A percentile compares a stretch with the other conserved stretches of the same genome.
These are phyloP conservation scores for Ottelia alismoides DNA, from an alignment of 106 monocot species.

Conservation along the genomic window DNA sequence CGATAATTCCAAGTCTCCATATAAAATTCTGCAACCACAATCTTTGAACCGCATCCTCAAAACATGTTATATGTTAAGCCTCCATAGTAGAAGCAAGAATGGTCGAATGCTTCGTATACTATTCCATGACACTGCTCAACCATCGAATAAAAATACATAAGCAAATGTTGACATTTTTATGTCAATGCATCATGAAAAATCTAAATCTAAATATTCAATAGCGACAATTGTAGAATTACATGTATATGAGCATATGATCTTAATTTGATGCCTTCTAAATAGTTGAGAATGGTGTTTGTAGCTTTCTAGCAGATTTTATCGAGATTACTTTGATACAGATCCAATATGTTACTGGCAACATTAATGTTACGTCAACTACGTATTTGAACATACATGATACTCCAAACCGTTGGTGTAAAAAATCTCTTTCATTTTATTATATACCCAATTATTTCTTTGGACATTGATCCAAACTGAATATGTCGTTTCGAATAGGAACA, in stretches of 20 bases:
- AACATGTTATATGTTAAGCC: background rate
- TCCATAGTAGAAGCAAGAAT: background rate
- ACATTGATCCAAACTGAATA: background rate
- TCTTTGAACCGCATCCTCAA: background rate
- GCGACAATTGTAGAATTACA: background rate
- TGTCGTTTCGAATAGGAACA: background rate
- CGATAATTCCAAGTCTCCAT: background rate
- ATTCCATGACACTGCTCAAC: background rate
- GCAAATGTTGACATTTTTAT: background rate
- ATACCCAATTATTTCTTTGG: background rate
- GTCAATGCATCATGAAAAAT: background rate
- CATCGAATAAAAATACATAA: background rate
- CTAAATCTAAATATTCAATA: background rate
- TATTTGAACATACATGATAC: background rate
- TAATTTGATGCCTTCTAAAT: background rate
- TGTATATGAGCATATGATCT: background rate
- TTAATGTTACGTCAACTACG: background rate
- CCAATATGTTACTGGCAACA: background rate
- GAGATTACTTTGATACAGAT: background rate
- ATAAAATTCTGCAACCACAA: background rate
- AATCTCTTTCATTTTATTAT: background rate
- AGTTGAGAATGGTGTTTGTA: background rate
- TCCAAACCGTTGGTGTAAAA: background rate
- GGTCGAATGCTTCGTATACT: background rate
- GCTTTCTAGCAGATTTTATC: background rate